phyloP scores from a whole-genome alignment of 768 basidiomycete species.

The Leccinum incarnatum region DNA sequence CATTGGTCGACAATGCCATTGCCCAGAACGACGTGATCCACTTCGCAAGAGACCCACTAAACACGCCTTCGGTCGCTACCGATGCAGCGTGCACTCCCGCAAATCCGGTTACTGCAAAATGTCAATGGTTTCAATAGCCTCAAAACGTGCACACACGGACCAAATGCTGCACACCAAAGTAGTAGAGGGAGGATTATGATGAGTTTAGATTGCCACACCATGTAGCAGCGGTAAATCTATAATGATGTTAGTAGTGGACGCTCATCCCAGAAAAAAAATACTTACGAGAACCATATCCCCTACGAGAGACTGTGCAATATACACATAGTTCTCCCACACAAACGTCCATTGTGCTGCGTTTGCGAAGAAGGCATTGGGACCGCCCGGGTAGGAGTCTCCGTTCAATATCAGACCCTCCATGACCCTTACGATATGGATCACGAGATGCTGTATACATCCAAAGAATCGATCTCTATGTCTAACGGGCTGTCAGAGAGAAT shows the following conservation, averaged over 20 bases:
- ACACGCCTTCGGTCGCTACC: slow-evolving; percentile 18
- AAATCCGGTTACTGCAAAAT: slow-evolving; percentile 14
- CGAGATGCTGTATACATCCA: slow-evolving; percentile 21
- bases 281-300: slow-evolving; percentile 32
- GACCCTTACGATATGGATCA: slow-evolving; percentile 24
- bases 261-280: neutral
- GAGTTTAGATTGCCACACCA: slow-evolving; percentile 31
- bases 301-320: slow-evolving; percentile 25
- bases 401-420: slow-evolving; percentile 26
- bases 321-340: neutral
- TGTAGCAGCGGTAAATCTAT: slow-evolving; percentile 31
- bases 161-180: slow-evolving; percentile 27
- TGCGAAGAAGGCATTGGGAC: slow-evolving; percentile 25
- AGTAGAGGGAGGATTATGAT: slow-evolving; percentile 30
- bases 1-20: slow-evolving; percentile 33
- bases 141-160: slow-evolving; percentile 11
- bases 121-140: neutral
- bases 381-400: slow-evolving; percentile 17
- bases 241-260: neutral
- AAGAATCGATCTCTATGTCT: neutral
- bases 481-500: neutral
- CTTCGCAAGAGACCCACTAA: slow-evolving; percentile 19
- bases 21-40: slow-evolving; percentile 38
- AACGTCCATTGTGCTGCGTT: slow-evolving; percentile 23
- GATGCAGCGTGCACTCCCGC: slow-evolving; percentile 6